Conservation (phyloP, 1,284 basidiomycete genomes). For the Tylopilus orsonianus region DNA sequence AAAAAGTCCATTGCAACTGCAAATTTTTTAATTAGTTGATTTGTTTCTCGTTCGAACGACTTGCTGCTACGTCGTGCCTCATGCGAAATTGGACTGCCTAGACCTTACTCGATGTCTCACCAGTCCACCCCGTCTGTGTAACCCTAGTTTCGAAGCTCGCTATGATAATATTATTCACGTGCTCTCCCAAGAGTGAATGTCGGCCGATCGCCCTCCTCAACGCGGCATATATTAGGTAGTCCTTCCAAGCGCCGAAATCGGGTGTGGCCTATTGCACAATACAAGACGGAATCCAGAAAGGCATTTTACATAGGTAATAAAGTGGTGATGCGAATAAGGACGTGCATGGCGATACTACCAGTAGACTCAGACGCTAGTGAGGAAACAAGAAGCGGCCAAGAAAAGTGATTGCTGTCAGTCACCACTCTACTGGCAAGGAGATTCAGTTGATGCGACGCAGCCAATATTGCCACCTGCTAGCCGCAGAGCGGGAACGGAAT, state of each 20-base stretch:
- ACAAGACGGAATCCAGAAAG: neutral
- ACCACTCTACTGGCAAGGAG: too few relatives aligned
- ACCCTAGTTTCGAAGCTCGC: neutral
- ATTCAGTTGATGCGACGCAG: neutral
- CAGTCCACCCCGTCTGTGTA: neutral
- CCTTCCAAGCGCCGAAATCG: too few relatives aligned
- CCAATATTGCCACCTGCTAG: neutral
- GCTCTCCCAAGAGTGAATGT: too few relatives aligned
- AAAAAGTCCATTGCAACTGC: neutral
- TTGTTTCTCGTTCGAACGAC: neutral
- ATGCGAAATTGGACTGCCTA: neutral
- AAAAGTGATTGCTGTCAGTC: neutral
- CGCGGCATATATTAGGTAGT: too few relatives aligned
- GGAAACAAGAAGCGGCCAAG: neutral
- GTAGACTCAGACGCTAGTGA: neutral
- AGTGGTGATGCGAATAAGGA: neutral
- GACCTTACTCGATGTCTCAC: neutral
- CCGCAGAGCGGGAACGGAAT: neutral
- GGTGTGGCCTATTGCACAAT: too few relatives aligned
- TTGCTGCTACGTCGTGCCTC: neutral
- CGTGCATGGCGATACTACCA: neutral
- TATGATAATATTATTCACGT: too few relatives aligned
- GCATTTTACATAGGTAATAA: neutral
- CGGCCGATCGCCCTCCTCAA: constrained; percentile 15
- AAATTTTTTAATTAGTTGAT: neutral